These are phyloP conservation scores for Exutisphaerella laricina DNA, from an alignment of 2,329 filamentous ascomycete species.

Conservation along the genomic window DNA sequence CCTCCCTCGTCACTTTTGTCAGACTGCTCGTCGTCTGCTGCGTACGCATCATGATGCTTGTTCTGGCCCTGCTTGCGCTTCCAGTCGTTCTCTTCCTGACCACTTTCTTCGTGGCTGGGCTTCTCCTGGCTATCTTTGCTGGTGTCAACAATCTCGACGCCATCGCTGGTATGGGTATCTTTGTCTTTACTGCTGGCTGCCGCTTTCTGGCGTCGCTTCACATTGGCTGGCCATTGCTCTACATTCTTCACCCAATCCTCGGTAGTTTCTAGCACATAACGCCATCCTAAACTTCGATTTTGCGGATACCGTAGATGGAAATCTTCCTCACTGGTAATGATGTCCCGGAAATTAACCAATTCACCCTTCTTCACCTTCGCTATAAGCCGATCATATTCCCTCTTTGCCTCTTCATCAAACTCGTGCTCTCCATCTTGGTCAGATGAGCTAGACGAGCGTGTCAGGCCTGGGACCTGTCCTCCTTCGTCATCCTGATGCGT, in stretches of 20 bases:
- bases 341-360: conserved; percentile 37
- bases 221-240: conserved; percentile 47
- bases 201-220: conserved; percentile 35
- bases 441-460: not conserved
- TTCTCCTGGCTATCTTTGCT: conserved; percentile 14
- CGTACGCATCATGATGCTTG: conserved; percentile 38
- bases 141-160: conserved; percentile 2
- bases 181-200: conserved; percentile 28
- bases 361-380: conserved; percentile 27
- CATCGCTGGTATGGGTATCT: conserved; percentile 19
- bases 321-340: conserved; percentile 33
- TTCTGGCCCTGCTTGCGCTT: conserved; percentile 32
- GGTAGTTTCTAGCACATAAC: conserved; percentile 46
- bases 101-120: conserved; percentile 6
- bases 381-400: conserved; percentile 26
- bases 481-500: conserved; percentile 1
- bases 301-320: conserved; percentile 42
- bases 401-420: conserved; percentile 27
- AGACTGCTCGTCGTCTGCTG: conserved; percentile 22
- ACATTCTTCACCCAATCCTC: conserved; percentile 48
- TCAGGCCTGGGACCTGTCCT: not conserved
- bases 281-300: conserved; percentile 44
- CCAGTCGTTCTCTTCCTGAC: conserved; percentile 24
- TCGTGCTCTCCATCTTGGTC: conserved; percentile 7
- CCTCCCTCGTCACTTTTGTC: not conserved